Base-by-base conservation (phyloP, 306 rosid genomes). In the Sphenostylis stenocarpa region DNA sequence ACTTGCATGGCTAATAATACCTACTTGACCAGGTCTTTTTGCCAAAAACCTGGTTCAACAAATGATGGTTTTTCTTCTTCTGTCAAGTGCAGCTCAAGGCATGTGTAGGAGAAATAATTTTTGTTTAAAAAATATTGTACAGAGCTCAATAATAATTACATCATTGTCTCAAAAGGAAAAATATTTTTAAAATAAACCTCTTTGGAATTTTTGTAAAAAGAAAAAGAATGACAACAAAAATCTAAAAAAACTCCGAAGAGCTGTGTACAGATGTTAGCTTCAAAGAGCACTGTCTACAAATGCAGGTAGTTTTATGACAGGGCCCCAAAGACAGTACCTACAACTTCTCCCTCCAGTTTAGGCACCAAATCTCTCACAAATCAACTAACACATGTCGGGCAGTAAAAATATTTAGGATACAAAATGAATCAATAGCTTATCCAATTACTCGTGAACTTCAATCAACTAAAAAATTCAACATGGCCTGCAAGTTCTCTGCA, bases 401-500 rank as follows among this genome's bases (percentile, higher is more conserved):
- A 43, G 17, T 13, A n/a, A 44, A 63, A 44, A 68, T 69, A 39
- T 62, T 39, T 20, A 10, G 13, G 45, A 26, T 23, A 15, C 38
- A 67, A 43, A 67, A 67, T 43, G 81, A 67, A 82, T 33, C 55
- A 86, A 34, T 64, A 71, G 69, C 80, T 74, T 26, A 36, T n/a
- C 52, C 49, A 45, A 70, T 21, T 17, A 58, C 75, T 17, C 23
- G 61, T 38, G 77, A 76, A 66, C 67, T 45, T 57, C 15, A 41
- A 69, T 88, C 74, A 83, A 70, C 79, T 66, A 77, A 58, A 89
- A 76, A 89, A 91, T 67, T 92, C 99, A 33, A 89, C 73, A 77
- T 92, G 94, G 10, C 98, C 96, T 2, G 94, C 93, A 75, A 88
- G 82, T 61, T 96, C 98, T 77, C 90, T 83, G 51, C 98, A 96